Evolutionary conservation across 352 stramenopile species (phyloP).

Genomic region (Globisporangium echinulatum): DNA sequence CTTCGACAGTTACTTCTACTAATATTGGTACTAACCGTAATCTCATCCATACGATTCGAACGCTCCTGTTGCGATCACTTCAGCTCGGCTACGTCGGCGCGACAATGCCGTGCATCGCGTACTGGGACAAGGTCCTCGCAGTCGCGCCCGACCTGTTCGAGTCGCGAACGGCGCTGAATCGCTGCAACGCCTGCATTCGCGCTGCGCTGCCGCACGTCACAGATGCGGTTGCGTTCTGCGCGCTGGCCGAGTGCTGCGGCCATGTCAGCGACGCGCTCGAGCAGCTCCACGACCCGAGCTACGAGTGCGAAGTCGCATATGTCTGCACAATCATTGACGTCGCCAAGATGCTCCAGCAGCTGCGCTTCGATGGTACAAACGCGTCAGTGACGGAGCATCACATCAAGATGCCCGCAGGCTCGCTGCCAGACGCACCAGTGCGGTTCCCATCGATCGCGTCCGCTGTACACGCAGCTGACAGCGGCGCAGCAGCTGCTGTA

Average conservation of each 20-base stretch:
- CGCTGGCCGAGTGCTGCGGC: conserved; percentile 45
- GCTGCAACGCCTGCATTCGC: conserved; percentile 36
- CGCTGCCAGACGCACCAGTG: conserved; percentile 6
- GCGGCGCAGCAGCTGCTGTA: not conserved
- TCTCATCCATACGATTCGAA: too few species aligned
- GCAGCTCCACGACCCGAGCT: conserved; percentile 42
- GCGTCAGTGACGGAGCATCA: not conserved
- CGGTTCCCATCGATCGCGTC: conserved; percentile 28
- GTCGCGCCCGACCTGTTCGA: conserved; percentile 46
- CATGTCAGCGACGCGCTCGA: conserved; percentile 43
- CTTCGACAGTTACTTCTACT: not conserved
- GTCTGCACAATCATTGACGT: conserved; percentile 50
- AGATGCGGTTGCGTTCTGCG: conserved; percentile 48
- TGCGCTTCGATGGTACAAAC: conserved; percentile 9
- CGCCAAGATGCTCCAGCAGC: conserved; percentile 16
- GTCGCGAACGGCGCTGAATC: conserved; percentile 29
- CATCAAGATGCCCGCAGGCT: conserved; percentile 6
- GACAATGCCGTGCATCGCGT: conserved; percentile 40
- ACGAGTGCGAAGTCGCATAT: conserved; percentile 54
- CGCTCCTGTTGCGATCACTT: not conserved
- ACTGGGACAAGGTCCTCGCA: conserved; percentile 49
- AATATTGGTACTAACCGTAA: too few species aligned
- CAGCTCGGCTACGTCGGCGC: conserved; percentile 52
- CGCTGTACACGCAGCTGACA: not conserved
- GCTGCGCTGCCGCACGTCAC: conserved; percentile 30